Evolutionary conservation across 208 protist species (phyloP).

Genomic region (Trypanosomatidae sp.): DNA sequence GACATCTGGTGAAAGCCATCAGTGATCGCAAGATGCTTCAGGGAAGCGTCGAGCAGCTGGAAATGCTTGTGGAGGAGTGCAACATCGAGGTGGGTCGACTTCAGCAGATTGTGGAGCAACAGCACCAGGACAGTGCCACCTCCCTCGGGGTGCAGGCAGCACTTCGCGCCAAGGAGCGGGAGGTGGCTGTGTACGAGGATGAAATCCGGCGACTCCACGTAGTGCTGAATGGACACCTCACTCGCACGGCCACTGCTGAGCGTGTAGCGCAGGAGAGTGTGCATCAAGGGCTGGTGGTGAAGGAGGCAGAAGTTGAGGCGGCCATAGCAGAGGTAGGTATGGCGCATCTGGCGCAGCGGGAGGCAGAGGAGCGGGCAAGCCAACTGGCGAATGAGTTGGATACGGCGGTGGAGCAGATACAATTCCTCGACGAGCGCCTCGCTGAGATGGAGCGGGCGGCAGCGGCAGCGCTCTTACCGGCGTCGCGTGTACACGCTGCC

Average conservation of each 20-base stretch:
- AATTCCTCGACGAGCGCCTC: conserved; percentile 67
- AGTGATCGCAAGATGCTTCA: conserved; percentile 66
- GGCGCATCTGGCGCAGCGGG: conserved; percentile 54
- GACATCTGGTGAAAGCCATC: conserved; percentile 78
- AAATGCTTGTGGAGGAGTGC: conserved; percentile 58
- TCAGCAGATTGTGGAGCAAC: conserved; percentile 44
- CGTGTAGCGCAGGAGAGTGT: conserved; percentile 14
- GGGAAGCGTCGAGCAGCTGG: conserved; percentile 55
- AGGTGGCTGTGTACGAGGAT: conserved; percentile 76
- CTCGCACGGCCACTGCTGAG: conserved; percentile 23
- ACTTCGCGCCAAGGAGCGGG: conserved; percentile 71
- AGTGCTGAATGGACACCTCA: conserved; percentile 54
- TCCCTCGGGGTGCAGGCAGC: conserved; percentile 34
- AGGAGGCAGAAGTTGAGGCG: conserved; percentile 40
- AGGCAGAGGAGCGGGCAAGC: conserved; percentile 61
- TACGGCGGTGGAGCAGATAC: conserved; percentile 72
- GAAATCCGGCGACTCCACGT: conserved; percentile 68
- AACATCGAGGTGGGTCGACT: conserved; percentile 64
- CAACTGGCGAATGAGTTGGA: conserved; percentile 63
- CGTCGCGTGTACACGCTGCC: conserved; percentile 16
- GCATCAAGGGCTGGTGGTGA: conserved; percentile 29
- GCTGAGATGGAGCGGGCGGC: conserved; percentile 67
- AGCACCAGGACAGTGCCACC: conserved; percentile 34
- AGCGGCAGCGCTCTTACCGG: conserved; percentile 35
- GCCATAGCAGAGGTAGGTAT: conserved; percentile 64